Percentiles rank a stretch among this genome's conserved stretches.
phyloP scores from a whole-genome alignment of 2,329 filamentous ascomycete species.

The Colletotrichum sp. region DNA sequence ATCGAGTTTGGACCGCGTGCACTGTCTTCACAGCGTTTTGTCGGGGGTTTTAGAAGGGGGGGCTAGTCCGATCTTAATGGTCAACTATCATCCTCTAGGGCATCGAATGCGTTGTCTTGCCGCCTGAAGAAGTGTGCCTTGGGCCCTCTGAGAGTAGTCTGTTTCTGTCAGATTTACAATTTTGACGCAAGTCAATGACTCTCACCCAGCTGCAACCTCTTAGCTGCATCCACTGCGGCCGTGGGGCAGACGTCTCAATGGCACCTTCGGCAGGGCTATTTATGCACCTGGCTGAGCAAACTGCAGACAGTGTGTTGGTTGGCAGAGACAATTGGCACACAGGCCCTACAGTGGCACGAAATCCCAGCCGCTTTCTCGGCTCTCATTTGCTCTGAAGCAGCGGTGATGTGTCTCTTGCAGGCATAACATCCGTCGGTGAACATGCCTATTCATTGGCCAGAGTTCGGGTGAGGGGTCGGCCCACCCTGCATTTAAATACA shows the following conservation, averaged over 20 bases:
- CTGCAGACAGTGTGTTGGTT: neutral
- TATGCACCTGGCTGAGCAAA: neutral
- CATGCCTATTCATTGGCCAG: neutral
- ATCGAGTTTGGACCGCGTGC: neutral
- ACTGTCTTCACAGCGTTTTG: neutral
- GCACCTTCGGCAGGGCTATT: neutral
- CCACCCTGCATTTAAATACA: neutral
- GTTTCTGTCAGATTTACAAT: neutral
- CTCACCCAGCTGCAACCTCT: neutral
- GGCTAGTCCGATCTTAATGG: neutral
- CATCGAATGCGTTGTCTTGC: neutral
- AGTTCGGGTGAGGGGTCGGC: neutral
- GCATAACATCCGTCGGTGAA: neutral
- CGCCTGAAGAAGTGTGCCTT: neutral
- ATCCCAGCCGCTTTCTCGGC: neutral
- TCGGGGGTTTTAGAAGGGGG: neutral
- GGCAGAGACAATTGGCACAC: neutral
- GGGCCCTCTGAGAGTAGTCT: neutral
- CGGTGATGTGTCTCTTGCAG: neutral
- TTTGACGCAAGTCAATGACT: neutral
- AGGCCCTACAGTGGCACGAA: neutral
- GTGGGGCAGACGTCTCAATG: neutral
- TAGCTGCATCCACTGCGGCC: neutral
- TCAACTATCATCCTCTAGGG: neutral
- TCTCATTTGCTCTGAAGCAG: neutral